Conservation (phyloP, 192 early-diverging fungal species). For the Funneliformis mosseae region DNA sequence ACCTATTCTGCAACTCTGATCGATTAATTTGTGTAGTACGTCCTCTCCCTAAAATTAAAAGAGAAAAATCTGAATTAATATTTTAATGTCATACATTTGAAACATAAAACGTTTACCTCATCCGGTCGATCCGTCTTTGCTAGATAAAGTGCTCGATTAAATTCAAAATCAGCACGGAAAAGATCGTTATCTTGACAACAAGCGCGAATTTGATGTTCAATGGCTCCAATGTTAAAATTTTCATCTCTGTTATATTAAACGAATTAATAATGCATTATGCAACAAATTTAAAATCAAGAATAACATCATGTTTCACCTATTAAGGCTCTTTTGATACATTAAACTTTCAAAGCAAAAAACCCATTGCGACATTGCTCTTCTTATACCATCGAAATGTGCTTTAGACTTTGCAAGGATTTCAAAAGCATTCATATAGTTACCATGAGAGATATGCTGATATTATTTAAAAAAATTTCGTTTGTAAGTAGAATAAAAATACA, state of each 20-base stretch:
- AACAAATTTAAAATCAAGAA: background rate
- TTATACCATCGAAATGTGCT: slow-evolving; percentile 10
- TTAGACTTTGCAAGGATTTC: slow-evolving; percentile 16
- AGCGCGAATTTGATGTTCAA: slow-evolving; percentile 26
- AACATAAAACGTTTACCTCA: background rate
- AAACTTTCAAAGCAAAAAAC: slow-evolving; percentile 24
- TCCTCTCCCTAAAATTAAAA: slow-evolving; percentile 12
- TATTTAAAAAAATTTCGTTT: background rate
- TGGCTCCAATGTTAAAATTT: slow-evolving; percentile 14
- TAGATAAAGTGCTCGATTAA: slow-evolving; percentile 12
- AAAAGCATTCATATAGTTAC: slow-evolving; percentile 27
- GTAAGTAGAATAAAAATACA: background rate
- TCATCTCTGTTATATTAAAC: slow-evolving; percentile 20
- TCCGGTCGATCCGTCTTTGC: slow-evolving; percentile 1
- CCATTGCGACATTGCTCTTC: slow-evolving; percentile 17
- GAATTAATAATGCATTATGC: background rate
- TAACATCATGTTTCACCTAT: slow-evolving; percentile 23
- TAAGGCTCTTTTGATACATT: slow-evolving; percentile 15
- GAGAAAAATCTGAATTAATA: background rate
- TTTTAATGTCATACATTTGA: background rate
- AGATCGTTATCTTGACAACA: slow-evolving; percentile 28
- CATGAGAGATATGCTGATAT: slow-evolving; percentile 26
- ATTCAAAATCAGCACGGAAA: slow-evolving; percentile 24
- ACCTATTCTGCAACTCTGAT: slow-evolving; percentile 16
- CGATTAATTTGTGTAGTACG: slow-evolving; percentile 5